Percentiles rank a stretch among this genome's conserved stretches.
Conservation (phyloP, 495 filamentous ascomycete species). For the Xylaria flabelliformis region DNA sequence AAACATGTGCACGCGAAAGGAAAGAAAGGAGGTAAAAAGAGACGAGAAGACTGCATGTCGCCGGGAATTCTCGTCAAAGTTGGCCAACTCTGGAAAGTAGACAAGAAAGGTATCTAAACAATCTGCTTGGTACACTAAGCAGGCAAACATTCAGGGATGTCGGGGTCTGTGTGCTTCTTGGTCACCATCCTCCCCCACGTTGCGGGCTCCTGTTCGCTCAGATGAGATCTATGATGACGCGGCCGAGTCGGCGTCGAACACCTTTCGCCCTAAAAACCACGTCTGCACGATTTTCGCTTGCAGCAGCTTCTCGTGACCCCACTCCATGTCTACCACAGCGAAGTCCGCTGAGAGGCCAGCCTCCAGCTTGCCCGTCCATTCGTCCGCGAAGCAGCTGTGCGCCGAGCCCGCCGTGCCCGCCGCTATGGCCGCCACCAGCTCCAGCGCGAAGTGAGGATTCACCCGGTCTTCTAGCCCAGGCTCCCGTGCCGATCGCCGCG, state of each 20-base stretch:
- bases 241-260: conserved; percentile 44
- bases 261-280: conserved; percentile 60
- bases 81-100: background rate
- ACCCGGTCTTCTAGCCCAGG: conserved; percentile 53
- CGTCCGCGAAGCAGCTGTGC: conserved; percentile 64
- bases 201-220: conserved; percentile 19
- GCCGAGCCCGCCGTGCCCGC: conserved; percentile 65
- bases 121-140: background rate
- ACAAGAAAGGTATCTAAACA: background rate
- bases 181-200: conserved; percentile 9
- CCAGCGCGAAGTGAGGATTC: conserved; percentile 61
- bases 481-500: conserved; percentile 60
- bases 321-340: conserved; percentile 64
- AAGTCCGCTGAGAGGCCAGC: conserved; percentile 63
- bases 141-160: conserved; percentile 5
- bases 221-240: conserved; percentile 2
- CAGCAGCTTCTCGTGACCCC: conserved; percentile 57
- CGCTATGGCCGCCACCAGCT: conserved; percentile 56
- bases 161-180: conserved; percentile 14
- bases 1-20: background rate
- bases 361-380: conserved; percentile 55
- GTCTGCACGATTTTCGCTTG: conserved; percentile 60
- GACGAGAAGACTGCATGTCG: background rate
- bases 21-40: background rate
- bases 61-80: background rate